Evolutionary conservation across 306 rosid species (phyloP), one percentile per base, ranked within the genome.

Genomic region (Biancaea sappan): DNA sequence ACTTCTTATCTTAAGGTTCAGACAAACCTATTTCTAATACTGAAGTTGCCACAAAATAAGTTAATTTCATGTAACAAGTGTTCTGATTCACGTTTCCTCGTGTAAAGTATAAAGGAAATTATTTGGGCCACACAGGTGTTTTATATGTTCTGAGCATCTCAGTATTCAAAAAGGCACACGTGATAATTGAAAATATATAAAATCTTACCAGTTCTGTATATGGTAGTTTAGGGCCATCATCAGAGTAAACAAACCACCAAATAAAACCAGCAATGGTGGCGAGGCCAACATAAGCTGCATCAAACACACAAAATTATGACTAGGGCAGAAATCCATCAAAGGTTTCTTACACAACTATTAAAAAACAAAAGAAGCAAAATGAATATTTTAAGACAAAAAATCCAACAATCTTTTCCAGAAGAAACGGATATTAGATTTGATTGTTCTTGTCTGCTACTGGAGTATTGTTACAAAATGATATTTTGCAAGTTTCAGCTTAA

Each of bases 191-290:
- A 68, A 47, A 60, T 69, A 74, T 46, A 78, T 54, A 59, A 40
- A 75, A 74, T 79, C 87, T 89, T 90, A 94, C 98, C 91, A 94
- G 76, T 81, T 94, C 98, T 40, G 83, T 11, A 65, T 94, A 94
- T 41, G 88, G 96, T 26, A 94, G 83, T 80, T 88, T 88, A 51
- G 98, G 98, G 76, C 98, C 98, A n/a, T 69, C 75, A 44, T 88
- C 97, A 58, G 95, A 84, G 72, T 90, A 94, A 69, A 94, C 77
- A 88, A 90, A 94, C 98, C 98, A 94, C 98, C 98, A 94, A 76
- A 94, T 87, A 67, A 94, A 94, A 67, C 98, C 98, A 11, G 93
- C 97, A 85, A 94, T 76, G 2, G 98, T 94, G 9, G 97, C 97
- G 62, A 91, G 88, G 71, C 98, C 98, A 68, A 94, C 98, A 88